phyloP scores from a whole-genome alignment of 441 rosid species.

The Populus hybrid region DNA sequence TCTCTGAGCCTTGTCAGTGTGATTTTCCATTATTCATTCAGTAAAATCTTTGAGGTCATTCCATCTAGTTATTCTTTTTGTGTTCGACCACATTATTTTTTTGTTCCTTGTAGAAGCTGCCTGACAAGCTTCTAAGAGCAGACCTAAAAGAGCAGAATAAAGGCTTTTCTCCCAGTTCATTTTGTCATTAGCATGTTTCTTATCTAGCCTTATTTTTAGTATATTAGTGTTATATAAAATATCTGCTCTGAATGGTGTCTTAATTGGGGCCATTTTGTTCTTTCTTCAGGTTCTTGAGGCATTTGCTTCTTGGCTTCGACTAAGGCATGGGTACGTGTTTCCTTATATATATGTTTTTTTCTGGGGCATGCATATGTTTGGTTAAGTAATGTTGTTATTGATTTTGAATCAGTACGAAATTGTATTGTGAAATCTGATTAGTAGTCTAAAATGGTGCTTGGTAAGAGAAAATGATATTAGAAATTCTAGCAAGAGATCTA shows the following conservation, averaged over 20 bases:
- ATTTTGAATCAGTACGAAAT: background rate
- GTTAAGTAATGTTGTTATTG: background rate
- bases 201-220: background rate
- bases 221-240: constrained; percentile 5
- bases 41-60: background rate
- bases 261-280: constrained; percentile 22
- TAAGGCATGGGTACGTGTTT: constrained; percentile 72
- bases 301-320: constrained; percentile 97
- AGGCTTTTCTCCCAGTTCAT: background rate
- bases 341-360: constrained; percentile 7
- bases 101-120: background rate
- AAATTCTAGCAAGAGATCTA: background rate
- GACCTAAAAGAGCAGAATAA: background rate
- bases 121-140: background rate
- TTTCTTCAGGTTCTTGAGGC: constrained; percentile 93
- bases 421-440: background rate
- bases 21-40: background rate
- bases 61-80: background rate
- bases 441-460: background rate
- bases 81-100: background rate
- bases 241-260: constrained; percentile 14
- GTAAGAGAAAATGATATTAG: background rate
- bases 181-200: background rate
- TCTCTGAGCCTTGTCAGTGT: background rate
- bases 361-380: background rate